A percentile compares a stretch with the other conserved stretches of the same genome.
phyloP scores from a whole-genome alignment of 1,284 basidiomycete genomes.

The Cryptococcus jaspeensis region DNA sequence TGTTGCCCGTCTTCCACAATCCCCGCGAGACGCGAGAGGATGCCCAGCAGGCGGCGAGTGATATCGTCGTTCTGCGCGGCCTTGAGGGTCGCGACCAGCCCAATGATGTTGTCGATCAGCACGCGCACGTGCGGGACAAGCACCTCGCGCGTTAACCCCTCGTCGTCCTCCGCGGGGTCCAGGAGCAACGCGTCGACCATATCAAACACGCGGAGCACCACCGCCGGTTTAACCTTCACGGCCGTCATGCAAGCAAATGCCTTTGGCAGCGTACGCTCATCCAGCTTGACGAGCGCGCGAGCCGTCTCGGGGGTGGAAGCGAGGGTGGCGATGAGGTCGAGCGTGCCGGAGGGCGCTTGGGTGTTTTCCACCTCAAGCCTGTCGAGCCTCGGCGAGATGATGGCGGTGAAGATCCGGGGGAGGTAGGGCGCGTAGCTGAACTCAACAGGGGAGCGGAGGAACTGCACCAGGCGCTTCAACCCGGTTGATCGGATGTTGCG shows the following conservation, averaged over 20 bases:
- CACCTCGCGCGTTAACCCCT: conserved; percentile 53
- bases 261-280: conserved; percentile 68
- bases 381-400: conserved; percentile 80
- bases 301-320: conserved; percentile 62
- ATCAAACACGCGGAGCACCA: conserved; percentile 79
- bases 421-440: conserved; percentile 80
- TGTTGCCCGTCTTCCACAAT: conserved; percentile 70
- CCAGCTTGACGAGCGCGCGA: conserved; percentile 66
- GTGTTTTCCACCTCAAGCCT: conserved; percentile 80
- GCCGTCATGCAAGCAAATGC: conserved; percentile 79
- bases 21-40: conserved; percentile 77
- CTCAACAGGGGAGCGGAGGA: conserved; percentile 67
- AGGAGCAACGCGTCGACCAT: conserved; percentile 74
- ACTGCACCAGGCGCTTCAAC: conserved; percentile 81
- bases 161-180: conserved; percentile 40
- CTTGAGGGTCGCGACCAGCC: conserved; percentile 62
- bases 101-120: conserved; percentile 72
- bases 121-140: conserved; percentile 73
- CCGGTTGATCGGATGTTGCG: conserved; percentile 76
- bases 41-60: conserved; percentile 74
- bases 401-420: conserved; percentile 62
- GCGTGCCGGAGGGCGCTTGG: conserved; percentile 83
- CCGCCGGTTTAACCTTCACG: conserved; percentile 80
- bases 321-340: conserved; percentile 85
- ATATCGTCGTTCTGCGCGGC: conserved; percentile 63